Evolutionary conservation across 2,329 filamentous ascomycete genomes (phyloP), one percentile per base, ranked within the genome.

Genomic region (Aspergillus pseudoviridinutans): DNA sequence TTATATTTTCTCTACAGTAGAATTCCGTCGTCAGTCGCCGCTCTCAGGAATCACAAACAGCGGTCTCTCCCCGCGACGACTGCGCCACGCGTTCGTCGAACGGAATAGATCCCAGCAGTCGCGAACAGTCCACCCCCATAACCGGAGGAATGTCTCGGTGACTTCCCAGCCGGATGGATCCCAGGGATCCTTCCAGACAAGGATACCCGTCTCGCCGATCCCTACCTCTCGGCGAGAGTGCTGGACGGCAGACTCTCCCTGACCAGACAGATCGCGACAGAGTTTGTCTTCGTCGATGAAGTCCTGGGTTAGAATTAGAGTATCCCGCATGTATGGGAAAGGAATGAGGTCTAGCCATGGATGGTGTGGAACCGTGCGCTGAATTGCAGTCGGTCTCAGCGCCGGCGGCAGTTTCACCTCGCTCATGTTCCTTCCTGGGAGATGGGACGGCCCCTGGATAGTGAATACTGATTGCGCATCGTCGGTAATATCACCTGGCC

Each of bases 21-120:
- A 8, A 2, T 28, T 28, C 7, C 7, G 27, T 28, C 27, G 27
- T 28, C 27, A 7, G 27, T 28, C 1, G 27, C 2, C 27, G 7
- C 27, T 28, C 27, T 28, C 27, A 28, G 7, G 3, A 28, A 28
- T 28, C 27, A 7, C 27, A 28, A 28, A 28, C 8, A 28, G 7
- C 27, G 27, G 27, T n/a, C 17, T 52, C 38, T 60, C 59, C 24
- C 29, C 42, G 29, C 59, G 41, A 24, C 35, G 22, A 10, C 56
- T 58, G 55, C 78, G 64, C 76, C 77, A 80, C 22, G 63, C 56
- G 63, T 80, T 78, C 5, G 76, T 79, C 20, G 69, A 70, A 24
- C 62, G 62, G 4, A 75, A 51, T 32, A 78, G 56, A 50, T 78
- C 70, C 42, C 66, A 61, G 57, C 78, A 81, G 8, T 74, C 76